phyloP scores from a whole-genome alignment of 2,329 filamentous ascomycete genomes.

The Acrocalymma vagum region DNA sequence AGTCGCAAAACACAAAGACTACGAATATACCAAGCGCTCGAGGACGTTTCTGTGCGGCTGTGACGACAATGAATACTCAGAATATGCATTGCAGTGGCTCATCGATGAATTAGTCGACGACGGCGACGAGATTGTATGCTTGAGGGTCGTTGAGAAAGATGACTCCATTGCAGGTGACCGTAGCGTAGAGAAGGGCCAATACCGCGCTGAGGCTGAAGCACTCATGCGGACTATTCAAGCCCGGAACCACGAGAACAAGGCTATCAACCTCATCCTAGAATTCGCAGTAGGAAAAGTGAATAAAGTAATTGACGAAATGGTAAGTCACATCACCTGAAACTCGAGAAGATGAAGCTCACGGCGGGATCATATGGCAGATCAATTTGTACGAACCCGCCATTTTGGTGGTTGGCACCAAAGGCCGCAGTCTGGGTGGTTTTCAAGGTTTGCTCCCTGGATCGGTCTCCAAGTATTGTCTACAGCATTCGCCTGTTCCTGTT shows the following conservation, averaged over 20 bases:
- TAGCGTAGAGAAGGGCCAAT: conserved; percentile 71
- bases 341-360: conserved; percentile 8
- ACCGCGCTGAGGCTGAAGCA: conserved; percentile 77
- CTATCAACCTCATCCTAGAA: conserved; percentile 85
- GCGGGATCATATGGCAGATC: conserved; percentile 73
- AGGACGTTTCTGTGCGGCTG: conserved; percentile 91
- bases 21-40: conserved; percentile 80
- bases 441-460: conserved; percentile 88
- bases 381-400: conserved; percentile 91
- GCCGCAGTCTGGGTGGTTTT: conserved; percentile 83
- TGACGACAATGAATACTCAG: conserved; percentile 90
- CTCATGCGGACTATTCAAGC: conserved; percentile 79
- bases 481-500: conserved; percentile 91
- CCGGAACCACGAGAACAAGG: conserved; percentile 83
- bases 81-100: conserved; percentile 91
- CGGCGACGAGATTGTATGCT: conserved; percentile 90
- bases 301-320: conserved; percentile 88
- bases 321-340: conserved; percentile 53
- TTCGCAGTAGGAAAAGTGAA: conserved; percentile 90
- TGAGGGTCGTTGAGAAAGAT: conserved; percentile 87
- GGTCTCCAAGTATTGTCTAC: conserved; percentile 92
- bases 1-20: conserved; percentile 86
- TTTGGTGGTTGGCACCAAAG: conserved; percentile 88
- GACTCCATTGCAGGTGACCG: conserved; percentile 71
- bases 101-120: conserved; percentile 92